phyloP scores from a whole-genome alignment of 73 alveolate species.

The Paramecium caudatum region DNA sequence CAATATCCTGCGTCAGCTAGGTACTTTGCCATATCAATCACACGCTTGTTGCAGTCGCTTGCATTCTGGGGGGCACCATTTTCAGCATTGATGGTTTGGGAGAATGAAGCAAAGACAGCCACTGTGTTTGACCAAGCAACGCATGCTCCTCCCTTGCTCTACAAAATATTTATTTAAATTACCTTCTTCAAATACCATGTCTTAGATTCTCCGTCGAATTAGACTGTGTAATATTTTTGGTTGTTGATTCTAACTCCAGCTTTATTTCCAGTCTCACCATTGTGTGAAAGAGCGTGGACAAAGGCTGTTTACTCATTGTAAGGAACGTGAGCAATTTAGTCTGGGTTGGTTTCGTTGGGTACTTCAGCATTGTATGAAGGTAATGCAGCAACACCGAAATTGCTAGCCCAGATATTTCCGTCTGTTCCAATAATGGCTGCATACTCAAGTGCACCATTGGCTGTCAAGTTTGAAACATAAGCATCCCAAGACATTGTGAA shows the following conservation, averaged over 20 bases:
- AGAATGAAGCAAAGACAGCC: slow-evolving; percentile 54
- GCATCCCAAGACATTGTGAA: slow-evolving; percentile 58
- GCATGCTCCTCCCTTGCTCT: slow-evolving; percentile 64
- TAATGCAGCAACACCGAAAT: slow-evolving; percentile 26
- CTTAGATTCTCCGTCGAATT: slow-evolving; percentile 14
- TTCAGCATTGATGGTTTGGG: slow-evolving; percentile 59
- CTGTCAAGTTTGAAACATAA: slow-evolving; percentile 51
- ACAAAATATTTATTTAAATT: not conserved
- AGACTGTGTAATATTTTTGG: slow-evolving; percentile 44
- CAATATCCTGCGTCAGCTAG: slow-evolving; percentile 58
- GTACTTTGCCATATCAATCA: slow-evolving; percentile 51
- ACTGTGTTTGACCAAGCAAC: slow-evolving; percentile 36
- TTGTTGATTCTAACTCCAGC: slow-evolving; percentile 63
- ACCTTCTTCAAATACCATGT: slow-evolving; percentile 67
- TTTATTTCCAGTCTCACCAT: not conserved
- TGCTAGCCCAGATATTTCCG: slow-evolving; percentile 67
- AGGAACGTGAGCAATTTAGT: not conserved
- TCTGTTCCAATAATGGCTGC: slow-evolving; percentile 57
- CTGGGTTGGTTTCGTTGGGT: slow-evolving; percentile 53
- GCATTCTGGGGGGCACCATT: slow-evolving; percentile 53
- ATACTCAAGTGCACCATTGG: slow-evolving; percentile 37
- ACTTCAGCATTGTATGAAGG: slow-evolving; percentile 28
- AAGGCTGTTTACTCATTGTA: slow-evolving; percentile 46
- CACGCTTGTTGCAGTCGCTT: slow-evolving; percentile 46
- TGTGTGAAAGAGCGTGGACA: not conserved